Evolutionary conservation across 73 alveolate species (phyloP), one percentile per base, ranked within the genome.

Genomic region (Paramecium caudatum): DNA sequence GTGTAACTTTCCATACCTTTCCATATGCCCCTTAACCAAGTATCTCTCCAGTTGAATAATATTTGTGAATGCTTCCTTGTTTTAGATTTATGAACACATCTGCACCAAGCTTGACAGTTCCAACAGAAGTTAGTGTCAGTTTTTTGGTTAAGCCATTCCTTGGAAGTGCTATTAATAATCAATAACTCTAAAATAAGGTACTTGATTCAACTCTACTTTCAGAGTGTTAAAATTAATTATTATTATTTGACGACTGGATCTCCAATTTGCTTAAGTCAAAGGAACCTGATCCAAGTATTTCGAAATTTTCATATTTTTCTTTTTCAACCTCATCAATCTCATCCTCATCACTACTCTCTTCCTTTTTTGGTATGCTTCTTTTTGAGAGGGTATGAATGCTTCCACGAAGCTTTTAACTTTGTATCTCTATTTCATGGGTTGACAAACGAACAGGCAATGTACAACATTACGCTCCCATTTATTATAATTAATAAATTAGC

Each of bases 81-180:
- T 68, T 68, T 10, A 68, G 84, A 68, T 68, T 68, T 1, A 68
- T 16, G 15, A 68, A 68, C 50, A 68, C 84, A 25, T 68, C 84
- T 34, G 84, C 50, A 32, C 84, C 84, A 13, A 68, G 34, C 15
- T 68, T 68, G n/a, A 68, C 30, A 30, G 84, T 25, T 10, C 84
- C 84, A 13, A 68, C 84, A 25, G 61, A 34, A 7, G 47, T 25
- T 4, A 25, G 25, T 33, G 84, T 68, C n/a, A 55, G 23, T 5
- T 55, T 55, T 55, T 43, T 55, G 23, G 23, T 16, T 27, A 68
- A 68, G 10, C 37, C 34, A 13, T 43, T 68, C 34, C 50, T 68
- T 68, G 84, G 84, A 33, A 68, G 30, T n/a, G 84, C 84, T 68
- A 68, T 68, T 55, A n/a, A n/a, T n/a, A n/a, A n/a, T 55, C 80